Base-by-base conservation (phyloP, 768 basidiomycete species). In the Boletus vinaceobasis region DNA sequence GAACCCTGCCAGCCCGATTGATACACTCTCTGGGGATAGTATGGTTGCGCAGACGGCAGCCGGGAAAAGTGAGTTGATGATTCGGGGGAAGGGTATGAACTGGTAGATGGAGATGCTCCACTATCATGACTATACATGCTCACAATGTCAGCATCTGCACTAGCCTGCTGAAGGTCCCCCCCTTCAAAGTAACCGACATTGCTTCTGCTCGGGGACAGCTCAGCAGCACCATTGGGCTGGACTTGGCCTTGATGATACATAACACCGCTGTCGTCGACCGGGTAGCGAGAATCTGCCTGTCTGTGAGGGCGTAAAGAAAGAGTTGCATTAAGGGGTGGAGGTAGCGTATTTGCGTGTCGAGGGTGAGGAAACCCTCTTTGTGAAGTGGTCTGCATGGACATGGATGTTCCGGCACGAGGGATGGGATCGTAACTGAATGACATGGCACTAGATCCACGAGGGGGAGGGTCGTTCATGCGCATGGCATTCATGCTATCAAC, bases 401-500 rank as follows among this genome's bases (percentile, higher is more conserved):
- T 79, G 32, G 85, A 81, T 19, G 84, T 85, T 17, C 78, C 78
- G 5, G 79, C 75, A 29, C 84, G 78, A 52, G 77, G 75, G 14
- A 84, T 68, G 43, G 80, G 79, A 57, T 86, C 84, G 35, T 63
- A 44, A 35, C 57, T 46, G 55, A 53, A 65, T 36, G 65, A 61
- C 64, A 64, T 61, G 35, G 64, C 60, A 43, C 68, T 69, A 21
- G 71, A 56, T 43, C 68, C 67, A 19, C 65, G 67, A 29, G 72
- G 63, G 23, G 59, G 58, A 23, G 74, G 72, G 42, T 83, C 82
- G 49, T 68, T 70, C 53, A 89, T 69, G 47, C 71, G 77, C 67
- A 90, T 73, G 39, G 78, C 71, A 43, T 77, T 76, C 68, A 89
- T 83, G 40, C 75, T 67, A 60, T 81, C 78, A 38, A 79, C 74